These are phyloP conservation scores for Carnegiea gigantea DNA, from an alignment of 179 eudicot species.

Conservation along the genomic window DNA sequence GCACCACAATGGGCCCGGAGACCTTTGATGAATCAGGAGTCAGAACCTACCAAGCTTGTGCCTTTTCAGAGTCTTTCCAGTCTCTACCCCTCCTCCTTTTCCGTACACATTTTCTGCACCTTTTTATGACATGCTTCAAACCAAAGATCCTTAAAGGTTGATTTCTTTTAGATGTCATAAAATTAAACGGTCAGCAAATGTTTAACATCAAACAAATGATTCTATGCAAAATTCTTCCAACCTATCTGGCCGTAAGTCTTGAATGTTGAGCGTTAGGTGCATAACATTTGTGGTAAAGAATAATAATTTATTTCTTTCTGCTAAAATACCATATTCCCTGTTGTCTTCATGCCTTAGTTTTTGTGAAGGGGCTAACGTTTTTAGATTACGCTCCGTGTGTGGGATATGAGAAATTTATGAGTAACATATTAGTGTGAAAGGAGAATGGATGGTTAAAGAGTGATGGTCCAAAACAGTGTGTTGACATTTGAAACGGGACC, in stretches of 20 bases:
- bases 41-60: background rate
- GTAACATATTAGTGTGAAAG: background rate
- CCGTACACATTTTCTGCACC: background rate
- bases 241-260: background rate
- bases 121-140: background rate
- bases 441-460: background rate
- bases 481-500: background rate
- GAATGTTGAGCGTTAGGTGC: too few relatives aligned
- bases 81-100: background rate
- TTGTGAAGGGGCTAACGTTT: background rate
- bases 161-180: background rate
- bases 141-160: background rate
- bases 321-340: background rate
- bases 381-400: background rate
- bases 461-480: background rate
- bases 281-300: background rate
- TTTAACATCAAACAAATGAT: background rate
- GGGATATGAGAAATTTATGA: background rate
- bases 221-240: background rate
- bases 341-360: too few relatives aligned
- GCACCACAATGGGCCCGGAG: background rate
- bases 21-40: background rate
- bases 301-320: background rate
- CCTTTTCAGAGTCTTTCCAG: background rate
- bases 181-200: background rate